A percentile compares a stretch with the other conserved stretches of the same genome.
Conservation (phyloP, 352 stramenopile species). For the Poterioochromonas sp. region DNA sequence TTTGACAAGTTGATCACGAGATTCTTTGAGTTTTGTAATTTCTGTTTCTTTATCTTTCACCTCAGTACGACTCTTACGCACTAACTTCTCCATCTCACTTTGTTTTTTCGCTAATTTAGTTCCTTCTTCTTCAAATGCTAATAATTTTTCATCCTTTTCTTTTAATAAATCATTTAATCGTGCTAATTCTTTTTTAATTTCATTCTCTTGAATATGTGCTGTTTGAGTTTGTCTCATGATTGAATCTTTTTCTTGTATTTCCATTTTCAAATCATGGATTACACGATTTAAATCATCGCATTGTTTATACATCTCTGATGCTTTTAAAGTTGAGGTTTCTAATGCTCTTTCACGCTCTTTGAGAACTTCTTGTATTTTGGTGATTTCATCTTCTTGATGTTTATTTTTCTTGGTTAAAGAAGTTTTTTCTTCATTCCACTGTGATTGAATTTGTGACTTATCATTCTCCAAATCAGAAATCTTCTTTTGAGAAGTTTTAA, state of each 20-base stretch:
- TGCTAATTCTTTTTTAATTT: not conserved
- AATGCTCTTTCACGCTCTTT: not conserved
- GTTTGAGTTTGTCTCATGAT: not conserved
- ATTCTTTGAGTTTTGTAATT: constrained; percentile 28
- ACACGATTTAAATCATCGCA: not conserved
- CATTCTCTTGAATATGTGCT: not conserved
- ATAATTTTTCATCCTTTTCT: constrained; percentile 7
- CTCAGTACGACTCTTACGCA: not conserved
- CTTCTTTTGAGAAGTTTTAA: too few relatives aligned
- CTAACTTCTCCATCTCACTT: constrained; percentile 22
- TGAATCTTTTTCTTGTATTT: not conserved
- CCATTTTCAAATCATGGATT: not conserved
- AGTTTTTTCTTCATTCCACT: not conserved
- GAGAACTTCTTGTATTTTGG: not conserved
- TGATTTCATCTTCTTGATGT: not conserved
- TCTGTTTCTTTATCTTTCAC: constrained; percentile 13
- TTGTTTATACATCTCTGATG: not conserved
- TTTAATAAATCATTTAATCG: not conserved
- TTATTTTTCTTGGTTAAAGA: not conserved
- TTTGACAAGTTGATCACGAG: constrained; percentile 7
- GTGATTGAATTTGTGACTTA: too few relatives aligned
- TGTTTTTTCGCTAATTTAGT: constrained; percentile 22
- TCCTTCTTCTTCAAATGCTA: constrained; percentile 13
- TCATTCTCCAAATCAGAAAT: too few relatives aligned
- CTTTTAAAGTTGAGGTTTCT: not conserved